Evolutionary conservation across 2,329 filamentous ascomycete species (phyloP).

Genomic region (Hypomyces perniciosus): DNA sequence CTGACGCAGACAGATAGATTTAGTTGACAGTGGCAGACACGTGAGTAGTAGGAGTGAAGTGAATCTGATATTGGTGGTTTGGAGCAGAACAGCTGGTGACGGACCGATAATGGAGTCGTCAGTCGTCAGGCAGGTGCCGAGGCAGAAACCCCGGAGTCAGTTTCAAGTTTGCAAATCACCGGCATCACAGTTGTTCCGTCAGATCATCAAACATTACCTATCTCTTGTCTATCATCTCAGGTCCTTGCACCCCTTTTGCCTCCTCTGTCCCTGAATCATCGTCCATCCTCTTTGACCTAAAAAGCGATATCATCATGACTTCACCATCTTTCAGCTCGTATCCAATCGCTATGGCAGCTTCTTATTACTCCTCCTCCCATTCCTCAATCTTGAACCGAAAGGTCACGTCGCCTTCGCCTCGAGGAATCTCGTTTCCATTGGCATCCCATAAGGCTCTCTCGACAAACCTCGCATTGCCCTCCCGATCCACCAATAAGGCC

Average conservation of each 20-base stretch:
- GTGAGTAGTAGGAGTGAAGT: background rate
- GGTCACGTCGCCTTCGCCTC: conserved; percentile 49
- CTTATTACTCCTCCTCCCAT: conserved; percentile 31
- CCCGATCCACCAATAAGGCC: conserved; percentile 55
- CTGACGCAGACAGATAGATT: background rate
- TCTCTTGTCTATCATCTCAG: background rate
- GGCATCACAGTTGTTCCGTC: conserved; percentile 7
- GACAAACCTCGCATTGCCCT: conserved; percentile 53
- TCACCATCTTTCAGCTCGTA: background rate
- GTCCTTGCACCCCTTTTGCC: background rate
- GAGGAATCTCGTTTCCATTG: conserved; percentile 47
- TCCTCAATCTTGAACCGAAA: conserved; percentile 53
- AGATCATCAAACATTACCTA: background rate
- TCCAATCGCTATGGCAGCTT: background rate
- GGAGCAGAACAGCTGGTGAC: background rate
- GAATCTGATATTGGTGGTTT: background rate
- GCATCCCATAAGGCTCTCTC: conserved; percentile 57
- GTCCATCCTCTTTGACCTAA: background rate
- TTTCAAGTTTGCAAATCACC: background rate
- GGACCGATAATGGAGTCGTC: background rate
- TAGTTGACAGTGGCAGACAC: background rate
- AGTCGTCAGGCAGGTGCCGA: conserved; percentile 1
- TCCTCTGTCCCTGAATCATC: background rate
- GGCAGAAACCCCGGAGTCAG: background rate
- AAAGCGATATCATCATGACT: background rate